Evolutionary conservation across 495 filamentous ascomycete species (phyloP).

Genomic region (Sphaerosporella brunnea): DNA sequence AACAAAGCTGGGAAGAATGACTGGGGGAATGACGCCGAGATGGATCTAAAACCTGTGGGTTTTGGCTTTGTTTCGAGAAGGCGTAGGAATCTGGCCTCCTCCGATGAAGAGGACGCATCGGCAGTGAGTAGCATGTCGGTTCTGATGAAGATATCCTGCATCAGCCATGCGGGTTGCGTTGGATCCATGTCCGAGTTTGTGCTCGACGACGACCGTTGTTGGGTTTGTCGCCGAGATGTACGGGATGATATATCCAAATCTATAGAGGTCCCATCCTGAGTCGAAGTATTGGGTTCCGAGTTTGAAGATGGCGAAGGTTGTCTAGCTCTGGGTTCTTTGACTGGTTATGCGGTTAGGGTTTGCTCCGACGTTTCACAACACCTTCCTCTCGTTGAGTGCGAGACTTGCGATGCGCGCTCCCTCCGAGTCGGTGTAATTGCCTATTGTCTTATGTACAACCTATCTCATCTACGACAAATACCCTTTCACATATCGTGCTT

Average conservation of each 20-base stretch:
- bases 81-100: constrained; percentile 1
- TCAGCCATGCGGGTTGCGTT: constrained; percentile 36
- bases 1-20: constrained; percentile 7
- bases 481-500: too few species aligned
- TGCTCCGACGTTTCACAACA: too few species aligned
- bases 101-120: background rate
- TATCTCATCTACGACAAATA: too few species aligned
- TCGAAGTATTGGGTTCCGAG: too few species aligned
- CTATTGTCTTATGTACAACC: too few species aligned
- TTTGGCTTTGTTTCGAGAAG: constrained; percentile 4
- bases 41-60: background rate
- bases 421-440: too few species aligned
- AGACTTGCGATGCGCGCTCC: too few species aligned
- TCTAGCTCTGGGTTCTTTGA: too few species aligned
- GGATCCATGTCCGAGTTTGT: constrained; percentile 34
- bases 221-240: constrained; percentile 28
- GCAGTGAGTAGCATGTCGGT: constrained; percentile 1
- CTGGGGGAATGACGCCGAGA: constrained; percentile 3
- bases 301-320: too few species aligned
- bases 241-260: constrained; percentile 32
- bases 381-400: too few species aligned
- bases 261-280: background rate
- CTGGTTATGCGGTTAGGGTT: too few species aligned
- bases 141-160: constrained; percentile 25
- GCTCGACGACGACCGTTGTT: constrained; percentile 28